Evolutionary conservation across 2,329 filamentous ascomycete species (phyloP), one percentile per base, ranked within the genome.

Genomic region (Calcarisporium arbuscula): DNA sequence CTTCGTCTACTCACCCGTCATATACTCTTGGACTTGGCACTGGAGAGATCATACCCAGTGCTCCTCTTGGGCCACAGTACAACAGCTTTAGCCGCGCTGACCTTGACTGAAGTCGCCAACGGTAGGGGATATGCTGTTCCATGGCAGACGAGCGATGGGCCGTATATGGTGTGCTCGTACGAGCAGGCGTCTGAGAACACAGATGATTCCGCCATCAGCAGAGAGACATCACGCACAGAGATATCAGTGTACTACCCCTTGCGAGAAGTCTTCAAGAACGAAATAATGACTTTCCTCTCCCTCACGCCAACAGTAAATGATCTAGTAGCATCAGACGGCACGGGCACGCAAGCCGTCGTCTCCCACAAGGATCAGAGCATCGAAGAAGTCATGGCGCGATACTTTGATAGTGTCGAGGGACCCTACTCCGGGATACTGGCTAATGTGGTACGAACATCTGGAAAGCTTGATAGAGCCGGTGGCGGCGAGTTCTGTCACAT

Each of bases 361-460:
- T 83, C 75, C 20, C 79, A 82, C 46, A 85, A 81, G 53, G 82
- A 87, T 45, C 73, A 86, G 29, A 94, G 87, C 29, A 95, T 98
- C 49, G 88, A 95, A 53, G 82, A 89, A 47, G 74, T 98, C 35
- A 89, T 96, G 81, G 65, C 72, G 38, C 80, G 87, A 38, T 98
- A 95, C 57, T 95, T 98, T 51, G 76, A 78, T 45, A 26, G 86
- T 25, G 58, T 95, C 12, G 89, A 95, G 54, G 76, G 78, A 45
- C 83, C 82, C 39, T 95, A 94, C 52, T 85, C 89, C 4, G 86
- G 85, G 36, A 87, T 96, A 36, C 89, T 98, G 46, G 83, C 89
- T 20, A 98, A 98, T 55, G 92, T 98, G 8, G 90, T 95, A 5
- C 78, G 87, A 42, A 98, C 90, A 21, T 82, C 85, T n/a, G 81